phyloP scores from a whole-genome alignment of 108 stramenopile species.

The Pseudonitzschia pungens region DNA sequence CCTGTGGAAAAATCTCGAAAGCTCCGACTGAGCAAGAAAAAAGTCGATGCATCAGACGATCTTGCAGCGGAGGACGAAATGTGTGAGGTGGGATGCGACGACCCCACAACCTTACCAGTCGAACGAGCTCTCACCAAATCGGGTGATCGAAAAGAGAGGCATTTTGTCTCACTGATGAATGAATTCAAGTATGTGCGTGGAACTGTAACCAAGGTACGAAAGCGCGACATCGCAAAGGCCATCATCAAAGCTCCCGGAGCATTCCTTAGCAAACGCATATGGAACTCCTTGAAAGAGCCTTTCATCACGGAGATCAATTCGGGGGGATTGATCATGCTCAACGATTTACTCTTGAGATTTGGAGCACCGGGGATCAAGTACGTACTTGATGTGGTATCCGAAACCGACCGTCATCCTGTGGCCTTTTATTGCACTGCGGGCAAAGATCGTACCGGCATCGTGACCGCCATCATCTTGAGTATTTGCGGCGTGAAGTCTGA shows the following conservation, averaged over 20 bases:
- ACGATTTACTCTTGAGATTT: slow-evolving; percentile 81
- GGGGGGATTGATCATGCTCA: slow-evolving; percentile 88
- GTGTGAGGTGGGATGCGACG: slow-evolving; percentile 64
- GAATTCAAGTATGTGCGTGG: slow-evolving; percentile 90
- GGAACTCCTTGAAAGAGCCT: slow-evolving; percentile 77
- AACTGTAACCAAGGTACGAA: slow-evolving; percentile 76
- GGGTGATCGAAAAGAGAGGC: slow-evolving; percentile 75
- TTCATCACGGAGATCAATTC: slow-evolving; percentile 88
- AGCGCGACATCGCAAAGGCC: slow-evolving; percentile 75
- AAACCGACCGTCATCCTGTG: slow-evolving; percentile 76
- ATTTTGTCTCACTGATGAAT: slow-evolving; percentile 91
- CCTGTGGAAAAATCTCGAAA: slow-evolving; percentile 44
- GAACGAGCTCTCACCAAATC: slow-evolving; percentile 15
- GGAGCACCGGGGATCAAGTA: slow-evolving; percentile 85
- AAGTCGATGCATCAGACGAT: slow-evolving; percentile 12
- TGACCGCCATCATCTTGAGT: slow-evolving; percentile 80
- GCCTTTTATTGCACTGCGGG: slow-evolving; percentile 94
- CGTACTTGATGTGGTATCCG: slow-evolving; percentile 77
- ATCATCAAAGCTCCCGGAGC: slow-evolving; percentile 72
- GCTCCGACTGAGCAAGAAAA: slow-evolving; percentile 24
- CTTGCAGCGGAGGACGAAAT: slow-evolving; percentile 48
- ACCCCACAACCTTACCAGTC: slow-evolving; percentile 35
- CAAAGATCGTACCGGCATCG: slow-evolving; percentile 90
- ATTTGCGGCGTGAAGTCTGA: slow-evolving; percentile 70
- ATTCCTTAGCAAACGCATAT: slow-evolving; percentile 64